Evolutionary conservation across 495 filamentous ascomycete genomes (phyloP).

Genomic region (Niebla homalea): DNA sequence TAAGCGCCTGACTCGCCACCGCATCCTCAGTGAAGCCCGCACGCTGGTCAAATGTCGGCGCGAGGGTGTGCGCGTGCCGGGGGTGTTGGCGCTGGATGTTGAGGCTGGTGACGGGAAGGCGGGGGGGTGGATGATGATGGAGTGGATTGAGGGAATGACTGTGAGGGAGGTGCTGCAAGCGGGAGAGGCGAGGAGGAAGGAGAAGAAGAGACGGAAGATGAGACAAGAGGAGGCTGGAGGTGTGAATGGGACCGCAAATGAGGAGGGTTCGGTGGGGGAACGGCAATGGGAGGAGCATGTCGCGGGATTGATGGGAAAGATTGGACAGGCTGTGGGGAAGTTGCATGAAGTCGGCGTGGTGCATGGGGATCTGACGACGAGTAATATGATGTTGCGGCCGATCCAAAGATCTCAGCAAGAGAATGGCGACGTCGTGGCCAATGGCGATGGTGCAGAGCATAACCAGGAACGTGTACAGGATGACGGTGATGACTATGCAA

Average conservation of each 20-base stretch:
- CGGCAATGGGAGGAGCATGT: slow-evolving; percentile 31
- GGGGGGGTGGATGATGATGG: slow-evolving; percentile 72
- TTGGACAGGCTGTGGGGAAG: slow-evolving; percentile 62
- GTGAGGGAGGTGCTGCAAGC: slow-evolving; percentile 51
- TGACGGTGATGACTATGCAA: background rate
- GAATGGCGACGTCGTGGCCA: background rate
- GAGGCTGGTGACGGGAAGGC: slow-evolving; percentile 40
- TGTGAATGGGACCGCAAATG: slow-evolving; percentile 29
- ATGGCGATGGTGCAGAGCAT: background rate
- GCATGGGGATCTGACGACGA: slow-evolving; percentile 94
- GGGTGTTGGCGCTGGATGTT: slow-evolving; percentile 61
- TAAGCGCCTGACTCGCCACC: slow-evolving; percentile 68
- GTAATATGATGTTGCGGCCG: slow-evolving; percentile 72
- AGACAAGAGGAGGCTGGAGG: slow-evolving; percentile 22
- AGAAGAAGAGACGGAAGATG: slow-evolving; percentile 23
- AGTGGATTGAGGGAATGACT: slow-evolving; percentile 72
- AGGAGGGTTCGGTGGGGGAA: slow-evolving; percentile 16
- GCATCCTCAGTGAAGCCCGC: slow-evolving; percentile 76
- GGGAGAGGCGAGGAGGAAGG: slow-evolving; percentile 40
- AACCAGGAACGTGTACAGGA: background rate
- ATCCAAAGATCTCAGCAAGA: background rate
- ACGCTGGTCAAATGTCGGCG: slow-evolving; percentile 60
- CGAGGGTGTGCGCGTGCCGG: slow-evolving; percentile 69
- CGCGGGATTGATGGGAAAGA: slow-evolving; percentile 49
- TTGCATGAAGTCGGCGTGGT: slow-evolving; percentile 74